phyloP scores from a whole-genome alignment of 169 alveolate genomes.

The Cyclospora cayetanensis region DNA sequence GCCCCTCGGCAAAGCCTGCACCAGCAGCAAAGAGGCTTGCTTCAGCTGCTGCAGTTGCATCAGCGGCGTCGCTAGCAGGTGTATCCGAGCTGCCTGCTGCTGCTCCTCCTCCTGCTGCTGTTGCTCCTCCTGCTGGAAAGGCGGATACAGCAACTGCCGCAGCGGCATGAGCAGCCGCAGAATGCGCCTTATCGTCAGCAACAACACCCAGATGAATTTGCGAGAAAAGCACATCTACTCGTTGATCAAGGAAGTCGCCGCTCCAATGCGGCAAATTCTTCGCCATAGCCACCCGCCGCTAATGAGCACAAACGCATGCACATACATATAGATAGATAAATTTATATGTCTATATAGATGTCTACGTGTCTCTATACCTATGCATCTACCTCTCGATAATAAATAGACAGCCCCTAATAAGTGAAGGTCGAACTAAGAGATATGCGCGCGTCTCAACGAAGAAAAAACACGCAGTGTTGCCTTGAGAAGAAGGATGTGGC shows the following conservation, averaged over 20 bases:
- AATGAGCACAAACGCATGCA: no score
- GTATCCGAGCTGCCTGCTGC: not conserved
- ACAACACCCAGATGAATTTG: not conserved
- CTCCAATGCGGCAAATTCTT: conserved; percentile 23
- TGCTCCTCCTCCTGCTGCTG: not conserved
- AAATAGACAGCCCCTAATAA: no score
- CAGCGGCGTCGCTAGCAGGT: conserved; percentile 7
- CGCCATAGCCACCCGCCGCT: conserved; percentile 7
- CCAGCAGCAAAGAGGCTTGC: not conserved
- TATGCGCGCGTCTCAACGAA: no score
- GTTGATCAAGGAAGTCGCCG: conserved; percentile 25
- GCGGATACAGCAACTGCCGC: not conserved
- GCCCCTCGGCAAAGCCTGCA: not conserved
- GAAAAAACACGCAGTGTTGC: no score
- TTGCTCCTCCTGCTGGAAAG: not conserved
- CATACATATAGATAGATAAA: no score
- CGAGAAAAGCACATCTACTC: not conserved
- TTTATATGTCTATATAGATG: no score
- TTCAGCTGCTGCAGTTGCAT: not conserved
- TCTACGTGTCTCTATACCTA: no score
- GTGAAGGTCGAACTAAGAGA: no score
- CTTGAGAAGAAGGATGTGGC: no score
- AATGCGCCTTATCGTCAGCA: not conserved
- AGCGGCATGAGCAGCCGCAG: not conserved
- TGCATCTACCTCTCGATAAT: no score